phyloP scores from a whole-genome alignment of 495 filamentous ascomycete genomes.

The Penicillium paxilli region DNA sequence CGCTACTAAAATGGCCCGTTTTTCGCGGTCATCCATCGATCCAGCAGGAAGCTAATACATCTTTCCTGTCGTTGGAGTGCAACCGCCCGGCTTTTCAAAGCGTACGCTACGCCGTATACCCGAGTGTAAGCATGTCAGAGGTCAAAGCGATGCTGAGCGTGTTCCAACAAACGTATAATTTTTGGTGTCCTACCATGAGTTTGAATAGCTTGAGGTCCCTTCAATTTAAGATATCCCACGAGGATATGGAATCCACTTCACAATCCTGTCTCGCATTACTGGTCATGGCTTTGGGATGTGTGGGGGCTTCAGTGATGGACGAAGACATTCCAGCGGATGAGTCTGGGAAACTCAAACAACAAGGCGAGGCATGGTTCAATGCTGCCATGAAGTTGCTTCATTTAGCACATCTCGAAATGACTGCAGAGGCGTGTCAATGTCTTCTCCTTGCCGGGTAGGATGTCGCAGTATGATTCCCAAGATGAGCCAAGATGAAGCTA shows the following conservation, averaged over 20 bases:
- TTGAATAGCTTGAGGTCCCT: conserved; percentile 1
- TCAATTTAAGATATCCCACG: conserved; percentile 1
- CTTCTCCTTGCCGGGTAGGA: conserved; percentile 8
- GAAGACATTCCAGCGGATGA: neutral
- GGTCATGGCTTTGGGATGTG: conserved; percentile 10
- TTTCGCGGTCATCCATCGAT: conserved; percentile 4
- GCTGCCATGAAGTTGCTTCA: conserved; percentile 10
- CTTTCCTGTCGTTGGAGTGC: conserved; percentile 5
- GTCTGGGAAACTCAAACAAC: conserved; percentile 2
- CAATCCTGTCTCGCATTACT: conserved; percentile 5
- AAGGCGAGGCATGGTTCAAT: conserved; percentile 4
- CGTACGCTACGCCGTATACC: conserved; percentile 3
- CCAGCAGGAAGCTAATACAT: neutral
- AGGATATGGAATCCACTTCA: conserved; percentile 2
- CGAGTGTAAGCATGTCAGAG: conserved; percentile 4
- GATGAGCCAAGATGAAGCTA: neutral
- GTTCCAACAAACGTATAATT: conserved; percentile 10
- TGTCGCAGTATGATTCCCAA: neutral
- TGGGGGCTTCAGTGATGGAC: conserved; percentile 4
- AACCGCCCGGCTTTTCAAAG: neutral
- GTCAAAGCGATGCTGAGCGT: conserved; percentile 1
- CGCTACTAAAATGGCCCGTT: conserved; percentile 6
- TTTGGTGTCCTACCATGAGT: conserved; percentile 9
- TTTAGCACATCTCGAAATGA: conserved; percentile 9
- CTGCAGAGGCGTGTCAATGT: conserved; percentile 7